Conservation (phyloP, 2,329 filamentous ascomycete genomes). For the Cadophora malorum region DNA sequence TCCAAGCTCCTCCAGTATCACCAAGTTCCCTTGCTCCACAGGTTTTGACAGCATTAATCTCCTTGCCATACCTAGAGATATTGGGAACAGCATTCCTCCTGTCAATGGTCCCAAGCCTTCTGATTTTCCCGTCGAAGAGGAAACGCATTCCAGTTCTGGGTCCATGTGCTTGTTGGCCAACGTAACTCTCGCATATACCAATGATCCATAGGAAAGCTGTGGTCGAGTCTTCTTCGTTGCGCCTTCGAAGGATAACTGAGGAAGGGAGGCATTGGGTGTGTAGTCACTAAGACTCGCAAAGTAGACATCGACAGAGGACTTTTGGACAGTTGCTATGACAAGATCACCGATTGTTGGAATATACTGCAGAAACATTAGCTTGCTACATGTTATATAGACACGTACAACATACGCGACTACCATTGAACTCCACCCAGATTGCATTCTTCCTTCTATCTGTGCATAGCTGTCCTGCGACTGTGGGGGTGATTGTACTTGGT, state of each 20-base stretch:
- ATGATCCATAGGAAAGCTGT: slow-evolving; percentile 72
- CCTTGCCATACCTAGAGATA: slow-evolving; percentile 83
- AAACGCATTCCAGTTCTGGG: slow-evolving; percentile 88
- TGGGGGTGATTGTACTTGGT: slow-evolving; percentile 73
- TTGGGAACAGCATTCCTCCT: slow-evolving; percentile 84
- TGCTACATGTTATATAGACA: slow-evolving; percentile 1
- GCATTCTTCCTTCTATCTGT: slow-evolving; percentile 77
- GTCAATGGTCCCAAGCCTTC: slow-evolving; percentile 85
- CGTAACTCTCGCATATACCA: slow-evolving; percentile 88
- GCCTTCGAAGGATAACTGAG: slow-evolving; percentile 89
- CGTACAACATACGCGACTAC: slow-evolving; percentile 64
- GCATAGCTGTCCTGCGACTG: slow-evolving; percentile 70
- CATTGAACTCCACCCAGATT: slow-evolving; percentile 76
- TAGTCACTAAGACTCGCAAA: slow-evolving; percentile 77
- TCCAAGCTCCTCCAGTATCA: slow-evolving; percentile 81
- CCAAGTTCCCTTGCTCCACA: slow-evolving; percentile 67
- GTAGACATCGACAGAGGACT: slow-evolving; percentile 77
- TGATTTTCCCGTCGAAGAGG: slow-evolving; percentile 82
- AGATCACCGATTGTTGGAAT: slow-evolving; percentile 81
- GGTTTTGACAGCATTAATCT: slow-evolving; percentile 72
- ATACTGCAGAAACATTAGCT: slow-evolving; percentile 63
- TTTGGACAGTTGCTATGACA: slow-evolving; percentile 85
- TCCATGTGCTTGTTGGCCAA: slow-evolving; percentile 84
- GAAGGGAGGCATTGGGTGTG: slow-evolving; percentile 71
- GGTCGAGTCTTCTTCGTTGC: slow-evolving; percentile 93